phyloP scores from a whole-genome alignment of 495 filamentous ascomycete genomes.

The Tuber calosporum region DNA sequence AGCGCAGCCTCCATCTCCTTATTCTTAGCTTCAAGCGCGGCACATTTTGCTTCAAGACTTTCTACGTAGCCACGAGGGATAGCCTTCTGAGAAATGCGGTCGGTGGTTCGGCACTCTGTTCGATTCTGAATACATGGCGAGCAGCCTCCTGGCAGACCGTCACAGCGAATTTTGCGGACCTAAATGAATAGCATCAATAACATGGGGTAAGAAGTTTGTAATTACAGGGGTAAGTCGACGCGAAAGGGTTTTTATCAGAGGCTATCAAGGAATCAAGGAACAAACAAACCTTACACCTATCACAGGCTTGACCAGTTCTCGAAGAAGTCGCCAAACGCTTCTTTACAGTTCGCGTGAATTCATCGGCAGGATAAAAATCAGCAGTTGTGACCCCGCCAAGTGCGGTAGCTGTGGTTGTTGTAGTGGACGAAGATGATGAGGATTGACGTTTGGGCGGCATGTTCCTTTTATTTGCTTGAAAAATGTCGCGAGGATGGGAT shows the following conservation, averaged over 20 bases:
- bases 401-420: slow-evolving; percentile 24
- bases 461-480: slow-evolving; percentile 15
- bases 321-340: slow-evolving; percentile 57
- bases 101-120: slow-evolving; percentile 70
- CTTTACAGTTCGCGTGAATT: slow-evolving; percentile 63
- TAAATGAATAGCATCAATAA: slow-evolving; percentile 41
- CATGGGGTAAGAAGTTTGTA: slow-evolving; percentile 3
- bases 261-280: slow-evolving; percentile 28
- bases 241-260: slow-evolving; percentile 5
- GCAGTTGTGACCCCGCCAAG: slow-evolving; percentile 22
- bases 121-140: slow-evolving; percentile 64
- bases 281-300: slow-evolving; percentile 69
- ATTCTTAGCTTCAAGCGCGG: slow-evolving; percentile 53
- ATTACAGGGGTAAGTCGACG: slow-evolving; percentile 2
- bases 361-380: slow-evolving; percentile 46
- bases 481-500: slow-evolving; percentile 15
- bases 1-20: slow-evolving; percentile 46
- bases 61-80: slow-evolving; percentile 68
- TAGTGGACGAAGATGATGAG: slow-evolving; percentile 29
- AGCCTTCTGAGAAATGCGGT: slow-evolving; percentile 77
- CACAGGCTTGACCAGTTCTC: slow-evolving; percentile 80
- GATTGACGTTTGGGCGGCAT: slow-evolving; percentile 37
- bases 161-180: slow-evolving; percentile 80
- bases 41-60: slow-evolving; percentile 54
- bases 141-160: slow-evolving; percentile 64